A percentile compares a stretch with the other conserved stretches of the same genome.
Conservation (phyloP, 2,329 filamentous ascomycete genomes). For the Penicillium brevicompactum region DNA sequence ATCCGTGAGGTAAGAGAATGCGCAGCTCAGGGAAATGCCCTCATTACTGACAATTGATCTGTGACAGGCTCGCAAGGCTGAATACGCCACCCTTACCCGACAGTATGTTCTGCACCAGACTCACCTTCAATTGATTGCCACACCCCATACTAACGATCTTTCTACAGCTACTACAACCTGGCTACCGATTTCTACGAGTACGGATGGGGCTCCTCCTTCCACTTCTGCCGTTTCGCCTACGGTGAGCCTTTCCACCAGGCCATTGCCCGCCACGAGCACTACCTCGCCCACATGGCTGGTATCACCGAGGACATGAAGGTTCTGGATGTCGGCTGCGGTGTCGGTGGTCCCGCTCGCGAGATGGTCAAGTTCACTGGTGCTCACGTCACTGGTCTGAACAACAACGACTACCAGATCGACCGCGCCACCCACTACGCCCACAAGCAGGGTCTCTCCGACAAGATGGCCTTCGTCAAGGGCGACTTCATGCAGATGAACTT, state of each 20-base stretch:
- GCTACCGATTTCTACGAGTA: slow-evolving; percentile 97
- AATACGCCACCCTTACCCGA: slow-evolving; percentile 91
- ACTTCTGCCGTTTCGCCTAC: slow-evolving; percentile 91
- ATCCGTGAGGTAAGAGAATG: slow-evolving; percentile 67
- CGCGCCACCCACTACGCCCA: slow-evolving; percentile 83
- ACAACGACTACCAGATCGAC: slow-evolving; percentile 99
- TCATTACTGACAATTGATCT: slow-evolving; percentile 15
- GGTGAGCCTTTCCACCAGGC: slow-evolving; percentile 88
- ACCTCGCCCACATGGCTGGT: slow-evolving; percentile 85
- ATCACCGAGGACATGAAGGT: slow-evolving; percentile 86
- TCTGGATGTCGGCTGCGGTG: slow-evolving; percentile 94
- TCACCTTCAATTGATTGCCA: neutral
- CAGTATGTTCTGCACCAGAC: slow-evolving; percentile 63
- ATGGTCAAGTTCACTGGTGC: slow-evolving; percentile 94
- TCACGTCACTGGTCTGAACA: slow-evolving; percentile 91
- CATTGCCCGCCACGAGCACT: slow-evolving; percentile 96
- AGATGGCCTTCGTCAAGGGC: slow-evolving; percentile 86
- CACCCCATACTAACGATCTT: slow-evolving; percentile 7
- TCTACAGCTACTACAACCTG: slow-evolving; percentile 83
- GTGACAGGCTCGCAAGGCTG: slow-evolving; percentile 70
- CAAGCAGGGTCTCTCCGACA: slow-evolving; percentile 77
- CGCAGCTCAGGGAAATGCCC: neutral
- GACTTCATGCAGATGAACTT: slow-evolving; percentile 99
- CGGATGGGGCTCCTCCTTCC: slow-evolving; percentile 94
- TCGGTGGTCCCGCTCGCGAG: slow-evolving; percentile 91